These are phyloP conservation scores for Dacryopinax spathularia DNA, from an alignment of 768 basidiomycete species.

Conservation along the genomic window DNA sequence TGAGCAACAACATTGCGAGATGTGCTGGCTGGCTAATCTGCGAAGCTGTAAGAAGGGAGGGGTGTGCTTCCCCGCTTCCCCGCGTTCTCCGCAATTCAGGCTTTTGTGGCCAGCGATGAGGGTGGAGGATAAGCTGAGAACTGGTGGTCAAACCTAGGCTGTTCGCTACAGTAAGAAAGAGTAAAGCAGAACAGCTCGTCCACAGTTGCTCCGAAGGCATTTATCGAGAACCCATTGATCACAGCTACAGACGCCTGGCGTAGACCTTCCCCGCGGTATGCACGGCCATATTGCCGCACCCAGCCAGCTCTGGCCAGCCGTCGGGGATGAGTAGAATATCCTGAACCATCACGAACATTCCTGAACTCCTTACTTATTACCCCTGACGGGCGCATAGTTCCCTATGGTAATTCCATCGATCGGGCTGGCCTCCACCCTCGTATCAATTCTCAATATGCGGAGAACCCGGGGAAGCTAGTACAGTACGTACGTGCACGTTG, in stretches of 20 bases:
- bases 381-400: too few species aligned
- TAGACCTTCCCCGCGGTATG: not conserved
- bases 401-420: not conserved
- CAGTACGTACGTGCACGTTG: too few species aligned
- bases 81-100: too few species aligned
- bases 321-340: not conserved
- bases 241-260: too few species aligned
- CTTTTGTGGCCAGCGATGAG: too few species aligned
- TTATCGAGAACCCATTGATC: too few species aligned
- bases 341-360: not conserved
- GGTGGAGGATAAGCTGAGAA: not conserved
- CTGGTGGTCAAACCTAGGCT: not conserved
- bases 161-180: too few species aligned
- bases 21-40: not conserved
- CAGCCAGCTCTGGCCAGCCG: not conserved
- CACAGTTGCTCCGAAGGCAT: not conserved
- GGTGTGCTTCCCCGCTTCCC: too few species aligned
- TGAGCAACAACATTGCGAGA: not conserved
- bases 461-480: too few species aligned
- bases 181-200: too few species aligned
- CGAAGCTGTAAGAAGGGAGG: too few species aligned
- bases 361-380: not conserved
- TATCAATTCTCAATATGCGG: too few species aligned
- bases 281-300: not conserved
- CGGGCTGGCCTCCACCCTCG: not conserved